Base-by-base conservation (phyloP, 495 filamentous ascomycete species). In the Xylaria flabelliformis region DNA sequence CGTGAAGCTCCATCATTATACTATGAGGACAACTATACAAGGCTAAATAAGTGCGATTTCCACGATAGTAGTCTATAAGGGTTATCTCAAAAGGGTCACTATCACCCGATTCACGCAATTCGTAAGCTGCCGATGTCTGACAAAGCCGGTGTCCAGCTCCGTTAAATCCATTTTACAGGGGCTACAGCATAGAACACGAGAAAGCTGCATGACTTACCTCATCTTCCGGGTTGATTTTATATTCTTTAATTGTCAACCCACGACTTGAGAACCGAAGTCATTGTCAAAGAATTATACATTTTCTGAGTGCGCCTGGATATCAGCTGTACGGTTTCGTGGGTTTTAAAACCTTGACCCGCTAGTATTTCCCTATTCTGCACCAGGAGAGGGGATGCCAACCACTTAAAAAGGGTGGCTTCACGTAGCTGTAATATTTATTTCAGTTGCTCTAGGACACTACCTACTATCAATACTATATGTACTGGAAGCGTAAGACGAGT, bases 101-200 rank as follows among this genome's bases (percentile, higher is more conserved):
- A 17, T 21, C 56, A 13, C 26, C 34, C 15, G 5, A 59, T 36
- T 34, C 56, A 59, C 32, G 56, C 70, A 42, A 15, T 53, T 62
- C 55, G 51, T 36, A n/a, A 39, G 42, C 39, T 32, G 48, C 7
- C 48, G 9, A 51, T 48, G 17, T 48, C 44, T 48, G 50, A 53
- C 21, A 63, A 15, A 64, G 15, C 29, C 46, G 34, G 10, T 32
- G 46, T 56, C 71, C 59, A 63, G 41, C 48, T 72, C 69, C 66
- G 73, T 74, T 77, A 77, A 77, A 66, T 75, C 75, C 75, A 75
- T 42, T 24, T 51, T 32, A 12, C 55, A 36, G 13, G 53, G 65
- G 24, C 10, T 56, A 13, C 5, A 9, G 51, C 26, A 29, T 56
- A 56, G 24, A 56, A 53, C 9, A 55, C 71, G 67, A 59, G 0